Evolutionary conservation across 768 basidiomycete species (phyloP).

Genomic region (Tephrocybe sp.): DNA sequence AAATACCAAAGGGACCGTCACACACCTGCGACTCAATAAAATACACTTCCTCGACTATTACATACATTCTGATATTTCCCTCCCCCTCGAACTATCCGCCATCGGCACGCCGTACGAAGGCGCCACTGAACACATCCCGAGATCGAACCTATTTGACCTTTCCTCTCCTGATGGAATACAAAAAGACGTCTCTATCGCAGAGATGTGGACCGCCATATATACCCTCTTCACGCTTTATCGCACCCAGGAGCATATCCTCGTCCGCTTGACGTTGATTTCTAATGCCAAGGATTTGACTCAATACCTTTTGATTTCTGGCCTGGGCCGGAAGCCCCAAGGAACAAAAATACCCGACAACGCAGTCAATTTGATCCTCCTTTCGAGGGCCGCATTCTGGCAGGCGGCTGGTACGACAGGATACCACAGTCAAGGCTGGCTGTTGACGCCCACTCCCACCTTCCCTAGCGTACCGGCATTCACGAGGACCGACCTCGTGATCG

Average conservation of each 20-base stretch:
- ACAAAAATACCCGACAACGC: conserved; percentile 13
- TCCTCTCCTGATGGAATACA: conserved; percentile 17
- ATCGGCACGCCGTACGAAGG: conserved; percentile 28
- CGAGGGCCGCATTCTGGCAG: conserved; percentile 47
- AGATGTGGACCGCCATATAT: conserved; percentile 41
- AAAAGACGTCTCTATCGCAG: conserved; percentile 22
- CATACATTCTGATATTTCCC: conserved; percentile 5
- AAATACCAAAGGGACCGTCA: conserved; percentile 10
- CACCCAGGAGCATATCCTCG: conserved; percentile 39
- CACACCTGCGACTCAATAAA: conserved; percentile 22
- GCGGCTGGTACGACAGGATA: conserved; percentile 41
- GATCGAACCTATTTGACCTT: conserved; percentile 24
- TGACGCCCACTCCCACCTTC: conserved; percentile 27
- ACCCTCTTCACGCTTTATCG: conserved; percentile 38
- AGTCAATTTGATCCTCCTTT: conserved; percentile 34
- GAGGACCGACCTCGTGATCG: conserved; percentile 41
- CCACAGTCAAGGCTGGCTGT: conserved; percentile 26
- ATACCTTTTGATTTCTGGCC: conserved; percentile 39
- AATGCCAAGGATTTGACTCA: conserved; percentile 30
- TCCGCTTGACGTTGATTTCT: conserved; percentile 28
- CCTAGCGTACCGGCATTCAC: conserved; percentile 41
- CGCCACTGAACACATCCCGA: conserved; percentile 27
- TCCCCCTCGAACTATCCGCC: conserved; percentile 24
- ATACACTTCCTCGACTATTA: conserved; percentile 19
- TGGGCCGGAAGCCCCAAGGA: conserved; percentile 24